Base-by-base conservation (phyloP, 2,329 filamentous ascomycete genomes). In the Botryotinia globosa region DNA sequence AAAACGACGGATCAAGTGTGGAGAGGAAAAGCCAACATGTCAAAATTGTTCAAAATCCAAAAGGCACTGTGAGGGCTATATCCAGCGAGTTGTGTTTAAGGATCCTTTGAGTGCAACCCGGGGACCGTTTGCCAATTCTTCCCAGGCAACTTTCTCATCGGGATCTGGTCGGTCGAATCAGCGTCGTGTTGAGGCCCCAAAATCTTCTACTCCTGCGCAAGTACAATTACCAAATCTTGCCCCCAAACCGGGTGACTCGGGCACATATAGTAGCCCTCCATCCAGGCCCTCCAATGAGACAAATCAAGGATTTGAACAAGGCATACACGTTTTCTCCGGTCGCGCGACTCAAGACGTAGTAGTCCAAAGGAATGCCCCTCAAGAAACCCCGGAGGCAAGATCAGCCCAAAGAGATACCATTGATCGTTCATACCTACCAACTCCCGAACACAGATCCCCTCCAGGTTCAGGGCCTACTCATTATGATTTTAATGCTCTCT, bases 1-100 rank as follows among this genome's bases (percentile, higher is more conserved):
- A 75, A 95, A 93, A 83, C 91, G 96, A 70, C 92, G 96, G 75
- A 98, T 99, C 83, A 99, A 98, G 83, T 99, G 96, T 82, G 96
- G 96, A 75, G 96, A 98, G 81, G 93, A 94, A 78, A 88, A 91
- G 67, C 93, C 93, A 39, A 91, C 71, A 42, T 96, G 93, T 82
- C 90, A 87, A 79, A 97, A 97, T 80, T 97, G 93, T 83, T 89
- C 92, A 83, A 96, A 95, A 80, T 95, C 92, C 29, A 95, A 94
- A 82, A 88, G 93, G 22, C 86, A 90, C 76, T 97, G 93, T 81
- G 92, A 96, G 81, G 93, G 93, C 70, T 96, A 96, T 81, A 94
- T 90, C 77, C 91, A 93, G 81, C 88, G 91, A 64, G 90, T 96
- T 71, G 86, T 94, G 73, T 96, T 95, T 85, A 95, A 94, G 80